Base-by-base conservation (phyloP, 768 basidiomycete species). In the Mycena chlorophos region DNA sequence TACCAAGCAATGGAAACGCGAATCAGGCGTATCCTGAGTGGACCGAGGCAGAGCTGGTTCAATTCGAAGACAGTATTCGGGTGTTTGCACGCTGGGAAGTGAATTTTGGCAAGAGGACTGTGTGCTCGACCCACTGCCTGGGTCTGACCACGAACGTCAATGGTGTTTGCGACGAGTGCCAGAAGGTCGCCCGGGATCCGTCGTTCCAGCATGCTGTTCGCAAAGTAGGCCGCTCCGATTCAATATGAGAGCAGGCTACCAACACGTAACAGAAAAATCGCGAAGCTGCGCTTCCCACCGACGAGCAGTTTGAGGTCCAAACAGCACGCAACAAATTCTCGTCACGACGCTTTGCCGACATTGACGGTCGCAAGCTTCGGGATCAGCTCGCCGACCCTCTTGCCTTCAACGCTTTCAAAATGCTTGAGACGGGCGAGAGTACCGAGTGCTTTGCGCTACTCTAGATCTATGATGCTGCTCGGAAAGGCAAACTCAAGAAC, bases 401-500 rank as follows among this genome's bases (percentile, higher is more conserved):
- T 14, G 31, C 39, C 29, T 65, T 59, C 46, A 50, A 56, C 2
- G 27, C 59, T 1, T 57, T 38, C 34, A 51, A 62, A 31, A 0
- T 8, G 3, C 29, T 65, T 12, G 42, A 63, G 28, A 49, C 45
- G 14, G 51, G 47, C 40, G 45, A 60, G 25, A 39, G 28, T 47
- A 52, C 56, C 14, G 52, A 45, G 1, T 55, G 60, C 37, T 65
- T 65, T 27, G 34, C 42, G 8, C 47, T 54, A 13, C 20, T 65
- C n/a, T 17, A 52, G n/a, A 57, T 63, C n/a, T 61, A 61, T 39
- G 45, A 62, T 14, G 50, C 52, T 2, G 52, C 51, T 1, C 3
- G 16, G 17, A 50, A 59, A 3, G 62, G 65, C 1, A 50, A 65
- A 12, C 56, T 65, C 26, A 31, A 49, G 16, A 55, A 60, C 3